Base-by-base conservation (phyloP, 768 basidiomycete genomes). In the Leccinum pellstonianum region DNA sequence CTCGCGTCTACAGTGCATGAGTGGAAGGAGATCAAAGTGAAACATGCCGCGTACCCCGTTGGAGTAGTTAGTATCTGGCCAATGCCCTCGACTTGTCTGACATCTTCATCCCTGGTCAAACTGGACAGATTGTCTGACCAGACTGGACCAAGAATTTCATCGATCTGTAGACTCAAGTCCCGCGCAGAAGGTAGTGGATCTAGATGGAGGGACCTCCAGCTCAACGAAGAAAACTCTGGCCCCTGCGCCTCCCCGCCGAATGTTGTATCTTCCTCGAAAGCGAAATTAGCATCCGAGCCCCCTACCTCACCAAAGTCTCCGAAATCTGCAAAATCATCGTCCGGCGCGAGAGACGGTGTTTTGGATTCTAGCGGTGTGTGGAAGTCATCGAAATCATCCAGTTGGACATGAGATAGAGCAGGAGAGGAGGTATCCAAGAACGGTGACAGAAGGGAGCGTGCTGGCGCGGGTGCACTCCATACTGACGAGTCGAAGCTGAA, bases 281-380 rank as follows among this genome's bases (percentile, higher is more conserved):
- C 77, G 62, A 85, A 82, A 19, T 69, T 68, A 57, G 69, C 67
- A 50, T 73, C 69, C 38, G 71, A 64, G 70, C 62, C 78, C 69
- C 70, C 81, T 25, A 73, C 85, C 62, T 90, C 90, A 65, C 86
- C 91, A 72, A 93, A 93, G 68, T 94, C 93, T 17, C 88, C 91
- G 73, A 93, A 93, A 64, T 93, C 91, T 53, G 86, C 90, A 73
- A 92, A 92, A 59, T 92, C 90, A 64, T 92, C 93, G 50, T 90
- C 87, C 14, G 70, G 74, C 17, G 51, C 70, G 15, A 75, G 49
- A 23, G 73, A 74, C 23, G 74, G 70, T 1, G 77, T 81, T 29
- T 79, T 76, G 35, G 83, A 82, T 62, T 62, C 76, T 68, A 62
- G 76, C 71, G 62, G 82, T 82, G 72, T 80, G 66, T 81, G 80